Percentiles rank a stretch among this genome's conserved stretches.
Conservation (phyloP, 2,329 filamentous ascomycete genomes). For the Stagonosporopsis chrysanthemi region DNA sequence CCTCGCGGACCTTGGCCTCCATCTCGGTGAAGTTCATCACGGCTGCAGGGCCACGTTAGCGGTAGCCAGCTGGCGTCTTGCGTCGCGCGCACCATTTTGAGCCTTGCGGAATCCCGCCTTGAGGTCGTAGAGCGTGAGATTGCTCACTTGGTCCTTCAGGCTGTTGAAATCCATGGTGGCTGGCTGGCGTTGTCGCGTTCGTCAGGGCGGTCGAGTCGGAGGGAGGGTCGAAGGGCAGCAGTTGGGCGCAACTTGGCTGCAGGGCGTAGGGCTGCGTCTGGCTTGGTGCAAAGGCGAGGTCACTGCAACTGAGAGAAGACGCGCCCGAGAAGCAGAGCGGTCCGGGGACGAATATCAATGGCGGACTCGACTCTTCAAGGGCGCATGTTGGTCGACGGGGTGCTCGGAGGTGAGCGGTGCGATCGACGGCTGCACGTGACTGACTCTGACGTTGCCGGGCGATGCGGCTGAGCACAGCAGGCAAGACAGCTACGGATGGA, state of each 20-base stretch:
- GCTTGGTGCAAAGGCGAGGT: background rate
- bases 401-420: background rate
- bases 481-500: background rate
- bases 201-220: background rate
- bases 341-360: background rate
- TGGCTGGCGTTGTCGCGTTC: slow-evolving; percentile 9
- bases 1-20: slow-evolving; percentile 81
- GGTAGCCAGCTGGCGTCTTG: slow-evolving; percentile 25
- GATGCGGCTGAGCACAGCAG: background rate
- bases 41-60: slow-evolving; percentile 61
- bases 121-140: slow-evolving; percentile 91
- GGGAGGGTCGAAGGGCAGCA: slow-evolving; percentile 15
- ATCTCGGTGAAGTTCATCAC: slow-evolving; percentile 96
- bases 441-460: background rate
- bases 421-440: background rate
- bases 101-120: slow-evolving; percentile 95
- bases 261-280: background rate
- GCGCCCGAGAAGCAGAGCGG: background rate
- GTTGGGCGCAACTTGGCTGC: slow-evolving; percentile 18
- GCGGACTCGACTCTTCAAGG: background rate
- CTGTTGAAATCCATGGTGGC: slow-evolving; percentile 82
- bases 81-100: slow-evolving; percentile 79
- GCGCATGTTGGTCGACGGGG: slow-evolving; percentile 1
- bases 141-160: slow-evolving; percentile 85
- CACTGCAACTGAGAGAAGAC: background rate